Evolutionary conservation across 306 rosid species (phyloP), one percentile per base, ranked within the genome.

Genomic region (Sicyos baderoa): DNA sequence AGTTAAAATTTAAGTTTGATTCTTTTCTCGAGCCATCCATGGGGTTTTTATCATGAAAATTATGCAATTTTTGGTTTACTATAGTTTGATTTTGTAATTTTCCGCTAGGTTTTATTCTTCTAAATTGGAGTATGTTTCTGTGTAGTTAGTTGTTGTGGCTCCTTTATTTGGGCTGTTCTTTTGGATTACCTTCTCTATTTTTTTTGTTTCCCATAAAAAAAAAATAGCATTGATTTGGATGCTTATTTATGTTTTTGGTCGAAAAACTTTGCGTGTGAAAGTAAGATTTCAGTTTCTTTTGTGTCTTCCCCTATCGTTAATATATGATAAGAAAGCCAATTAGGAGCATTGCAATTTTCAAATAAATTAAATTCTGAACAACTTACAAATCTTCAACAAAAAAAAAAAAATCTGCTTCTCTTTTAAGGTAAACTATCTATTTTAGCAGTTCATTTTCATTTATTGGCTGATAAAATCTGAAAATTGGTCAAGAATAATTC

Each of bases 361-460:
- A 64, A 44, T 64, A 64, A 64, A 64, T 42, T 11, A 22, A 44
- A 44, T 44, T 45, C 32, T 64, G 54, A 64, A 8, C 54, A 64
- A 19, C 6, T 42, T 64, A 64, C 19, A 21, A 44, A 22, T 35
- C 22, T 40, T 40, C 10, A 6, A 37, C 9, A 58, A 61, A 18
- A 29, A 29, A 29, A 10, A 7, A n/a, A 4, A 16, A 19, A 45
- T 22, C 22, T 66, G 14, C 17, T n/a, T 63, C 8, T 67, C 25
- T 59, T 59, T 65, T 66, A 44, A 13, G 16, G 40, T 65, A 45
- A 13, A 15, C 55, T 10, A 44, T 65, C 40, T 22, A 49, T 3
- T 21, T 21, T 66, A 14, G 21, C 11, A 6, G 42, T 66, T 22
- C 5, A 17, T 44, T 45, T 44, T 65, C 18, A 22, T 3, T 19